phyloP scores from a whole-genome alignment of 306 rosid species.

The Prunus mume region DNA sequence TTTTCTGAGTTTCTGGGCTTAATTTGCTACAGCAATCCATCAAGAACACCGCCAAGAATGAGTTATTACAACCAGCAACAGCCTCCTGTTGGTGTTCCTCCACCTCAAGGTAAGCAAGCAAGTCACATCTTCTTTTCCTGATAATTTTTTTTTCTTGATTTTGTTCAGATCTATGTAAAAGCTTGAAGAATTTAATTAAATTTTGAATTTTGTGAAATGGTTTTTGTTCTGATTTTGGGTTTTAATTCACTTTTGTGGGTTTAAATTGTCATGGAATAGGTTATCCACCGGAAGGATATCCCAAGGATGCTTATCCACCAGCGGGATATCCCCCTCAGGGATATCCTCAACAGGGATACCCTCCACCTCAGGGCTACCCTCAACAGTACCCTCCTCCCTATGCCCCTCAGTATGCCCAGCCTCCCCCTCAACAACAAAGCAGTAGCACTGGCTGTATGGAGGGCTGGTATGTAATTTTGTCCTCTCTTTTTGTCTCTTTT shows the following conservation, averaged over 20 bases:
- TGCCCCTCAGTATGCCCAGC: conserved; percentile 81
- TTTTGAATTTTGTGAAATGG: neutral
- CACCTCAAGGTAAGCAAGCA: conserved; percentile 59
- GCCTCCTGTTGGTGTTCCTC: conserved; percentile 93
- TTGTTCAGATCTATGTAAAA: conserved; percentile 2
- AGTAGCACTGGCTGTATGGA: conserved; percentile 48
- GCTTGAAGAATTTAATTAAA: neutral
- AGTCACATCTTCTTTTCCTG: no score
- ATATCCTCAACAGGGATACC: conserved; percentile 60
- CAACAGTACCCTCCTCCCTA: conserved; percentile 51
- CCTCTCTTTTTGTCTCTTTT: conserved; percentile 2
- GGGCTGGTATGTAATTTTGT: conserved; percentile 59
- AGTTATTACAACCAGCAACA: conserved; percentile 84
- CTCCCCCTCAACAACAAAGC: conserved; percentile 55
- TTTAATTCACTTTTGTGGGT: neutral
- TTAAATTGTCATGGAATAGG: conserved; percentile 32
- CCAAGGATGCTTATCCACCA: conserved; percentile 78
- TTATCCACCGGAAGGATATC: conserved; percentile 77
- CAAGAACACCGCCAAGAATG: conserved; percentile 31
- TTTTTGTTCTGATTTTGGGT: neutral
- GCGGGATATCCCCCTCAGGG: conserved; percentile 50
- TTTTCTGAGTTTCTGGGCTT: neutral
- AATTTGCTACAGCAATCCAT: neutral
- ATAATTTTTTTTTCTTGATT: neutral
- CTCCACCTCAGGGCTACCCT: conserved; percentile 46